Evolutionary conservation across 2,329 filamentous ascomycete genomes (phyloP).

Genomic region (Dichotomopilus funicola): DNA sequence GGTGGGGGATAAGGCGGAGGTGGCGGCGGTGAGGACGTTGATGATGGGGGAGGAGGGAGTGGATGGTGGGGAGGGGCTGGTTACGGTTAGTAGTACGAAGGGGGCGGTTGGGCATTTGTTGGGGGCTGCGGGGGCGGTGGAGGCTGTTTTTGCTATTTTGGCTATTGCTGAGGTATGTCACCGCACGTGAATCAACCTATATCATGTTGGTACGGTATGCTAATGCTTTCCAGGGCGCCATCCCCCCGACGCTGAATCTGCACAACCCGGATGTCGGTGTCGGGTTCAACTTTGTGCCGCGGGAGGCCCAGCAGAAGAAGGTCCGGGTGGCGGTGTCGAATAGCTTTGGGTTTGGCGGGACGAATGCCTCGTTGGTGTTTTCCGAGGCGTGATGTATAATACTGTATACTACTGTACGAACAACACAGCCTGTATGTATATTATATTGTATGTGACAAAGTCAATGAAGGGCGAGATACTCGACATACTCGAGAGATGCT

Average conservation of each 20-base stretch:
- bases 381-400: constrained; percentile 35
- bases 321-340: constrained; percentile 80
- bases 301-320: constrained; percentile 59
- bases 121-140: constrained; percentile 83
- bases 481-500: no score
- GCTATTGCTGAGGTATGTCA: constrained; percentile 76
- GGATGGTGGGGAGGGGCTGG: constrained; percentile 44
- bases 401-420: no score
- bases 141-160: constrained; percentile 78
- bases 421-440: no score
- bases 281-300: constrained; percentile 79
- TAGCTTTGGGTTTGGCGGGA: constrained; percentile 96
- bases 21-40: constrained; percentile 69
- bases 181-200: no score
- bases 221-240: constrained; percentile 49
- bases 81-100: constrained; percentile 91
- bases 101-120: constrained; percentile 87
- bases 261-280: constrained; percentile 59
- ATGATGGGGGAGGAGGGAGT: constrained; percentile 69
- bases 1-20: constrained; percentile 84
- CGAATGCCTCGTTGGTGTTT: constrained; percentile 86
- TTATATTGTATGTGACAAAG: not conserved
- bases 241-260: constrained; percentile 86
- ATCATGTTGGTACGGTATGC: not conserved
- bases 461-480: no score